A percentile compares a stretch with the other conserved stretches of the same genome.
These are phyloP conservation scores for Curvularia eragrostidis DNA, from an alignment of 2,329 filamentous ascomycete species.

Conservation along the genomic window DNA sequence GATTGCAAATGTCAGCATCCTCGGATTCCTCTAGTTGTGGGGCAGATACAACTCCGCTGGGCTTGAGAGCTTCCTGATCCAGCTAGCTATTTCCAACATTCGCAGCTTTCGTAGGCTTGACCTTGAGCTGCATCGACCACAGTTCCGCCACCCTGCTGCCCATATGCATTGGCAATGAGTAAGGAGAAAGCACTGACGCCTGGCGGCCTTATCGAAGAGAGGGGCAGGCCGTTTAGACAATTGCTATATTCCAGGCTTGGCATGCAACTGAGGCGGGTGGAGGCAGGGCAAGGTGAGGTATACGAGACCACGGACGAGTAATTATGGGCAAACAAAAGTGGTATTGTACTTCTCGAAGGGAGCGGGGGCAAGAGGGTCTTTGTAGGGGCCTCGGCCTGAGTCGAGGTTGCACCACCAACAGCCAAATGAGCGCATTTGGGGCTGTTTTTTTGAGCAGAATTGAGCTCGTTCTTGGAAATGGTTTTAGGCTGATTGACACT, in stretches of 20 bases:
- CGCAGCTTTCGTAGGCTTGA: too few species aligned
- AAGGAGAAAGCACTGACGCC: background rate
- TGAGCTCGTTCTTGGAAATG: slow-evolving; percentile 16
- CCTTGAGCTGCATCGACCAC: too few species aligned
- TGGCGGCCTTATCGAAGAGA: slow-evolving; percentile 13
- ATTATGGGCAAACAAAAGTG: too few species aligned
- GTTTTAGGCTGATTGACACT: slow-evolving; percentile 6
- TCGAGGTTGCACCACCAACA: background rate
- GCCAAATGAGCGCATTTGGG: slow-evolving; percentile 2
- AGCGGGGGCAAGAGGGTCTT: background rate
- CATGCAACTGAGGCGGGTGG: slow-evolving; percentile 1
- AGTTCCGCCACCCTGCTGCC: too few species aligned
- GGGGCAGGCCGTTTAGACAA: background rate
- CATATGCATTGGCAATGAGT: too few species aligned
- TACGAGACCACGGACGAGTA: background rate
- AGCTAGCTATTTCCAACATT: too few species aligned
- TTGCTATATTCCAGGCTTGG: slow-evolving; percentile 18
- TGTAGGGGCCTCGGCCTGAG: slow-evolving; percentile 1
- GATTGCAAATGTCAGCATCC: too few species aligned
- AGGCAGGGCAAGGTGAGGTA: slow-evolving; percentile 1
- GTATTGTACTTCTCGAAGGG: background rate
- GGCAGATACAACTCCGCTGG: too few species aligned
- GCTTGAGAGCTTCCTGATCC: too few species aligned
- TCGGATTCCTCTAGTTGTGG: too few species aligned
- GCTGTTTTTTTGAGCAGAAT: slow-evolving; percentile 11